A percentile compares a stretch with the other conserved stretches of the same genome.
phyloP scores from a whole-genome alignment of 441 rosid species.

The Jatropha podagrica region DNA sequence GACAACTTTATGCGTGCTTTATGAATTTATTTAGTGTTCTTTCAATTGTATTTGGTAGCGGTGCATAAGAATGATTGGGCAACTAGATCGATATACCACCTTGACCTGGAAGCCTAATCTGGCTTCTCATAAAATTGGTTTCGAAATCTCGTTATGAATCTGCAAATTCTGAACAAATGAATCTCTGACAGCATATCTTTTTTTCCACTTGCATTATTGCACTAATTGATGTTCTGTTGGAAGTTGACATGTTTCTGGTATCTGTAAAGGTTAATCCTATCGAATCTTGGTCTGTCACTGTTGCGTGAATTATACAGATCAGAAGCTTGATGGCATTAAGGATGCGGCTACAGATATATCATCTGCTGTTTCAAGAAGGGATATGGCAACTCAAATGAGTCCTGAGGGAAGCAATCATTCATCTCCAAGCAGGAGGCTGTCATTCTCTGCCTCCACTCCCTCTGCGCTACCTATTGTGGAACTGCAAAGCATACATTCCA shows the following conservation, averaged over 20 bases:
- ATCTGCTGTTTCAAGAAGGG: constrained; percentile 75
- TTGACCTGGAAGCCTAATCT: not conserved
- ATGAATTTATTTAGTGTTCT: not conserved
- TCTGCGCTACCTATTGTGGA: constrained; percentile 56
- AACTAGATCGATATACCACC: not conserved
- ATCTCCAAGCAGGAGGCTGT: constrained; percentile 54
- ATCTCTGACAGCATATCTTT: not conserved
- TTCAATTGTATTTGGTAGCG: not conserved
- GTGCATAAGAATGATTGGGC: not conserved
- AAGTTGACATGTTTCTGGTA: not conserved
- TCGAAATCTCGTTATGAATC: not conserved
- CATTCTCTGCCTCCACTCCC: constrained; percentile 54
- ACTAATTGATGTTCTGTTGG: not conserved
- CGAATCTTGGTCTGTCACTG: constrained; percentile 19
- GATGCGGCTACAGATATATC: constrained; percentile 65
- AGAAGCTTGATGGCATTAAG: constrained; percentile 44
- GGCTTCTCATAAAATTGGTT: not conserved
- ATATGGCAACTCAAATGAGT: constrained; percentile 96
- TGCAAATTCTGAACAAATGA: not conserved
- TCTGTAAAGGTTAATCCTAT: not conserved
- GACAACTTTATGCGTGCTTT: not conserved
- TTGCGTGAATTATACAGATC: constrained; percentile 42
- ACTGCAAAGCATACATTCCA: constrained; percentile 44
- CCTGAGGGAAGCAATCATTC: constrained; percentile 69
- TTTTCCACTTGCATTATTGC: not conserved